Percentiles rank a stretch among this genome's conserved stretches.
phyloP scores from a whole-genome alignment of 2,329 filamentous ascomycete species.

The Sporothrix phasma region DNA sequence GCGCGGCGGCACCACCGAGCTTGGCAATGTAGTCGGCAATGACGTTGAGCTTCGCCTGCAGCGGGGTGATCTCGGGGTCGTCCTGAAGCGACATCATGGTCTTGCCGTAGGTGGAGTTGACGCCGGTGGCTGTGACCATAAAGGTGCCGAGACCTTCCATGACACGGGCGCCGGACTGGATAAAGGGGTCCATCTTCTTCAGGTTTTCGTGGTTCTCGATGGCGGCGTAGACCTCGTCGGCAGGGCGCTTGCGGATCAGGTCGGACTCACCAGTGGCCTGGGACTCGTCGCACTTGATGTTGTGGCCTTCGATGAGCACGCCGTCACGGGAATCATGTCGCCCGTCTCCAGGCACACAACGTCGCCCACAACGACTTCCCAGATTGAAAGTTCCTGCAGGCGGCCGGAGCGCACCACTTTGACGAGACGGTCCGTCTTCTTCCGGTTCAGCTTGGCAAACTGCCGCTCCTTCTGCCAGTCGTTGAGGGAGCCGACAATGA shows the following conservation, averaged over 20 bases:
- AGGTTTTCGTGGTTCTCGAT: slow-evolving; percentile 56
- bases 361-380: slow-evolving; percentile 59
- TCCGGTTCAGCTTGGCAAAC: slow-evolving; percentile 68
- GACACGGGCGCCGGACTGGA: slow-evolving; percentile 73
- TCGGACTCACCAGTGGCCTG: slow-evolving; percentile 74
- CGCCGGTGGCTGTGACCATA: slow-evolving; percentile 61
- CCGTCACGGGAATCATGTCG: slow-evolving; percentile 65
- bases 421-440: slow-evolving; percentile 65
- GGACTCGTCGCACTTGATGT: slow-evolving; percentile 68
- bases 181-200: slow-evolving; percentile 70
- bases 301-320: slow-evolving; percentile 61
- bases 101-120: slow-evolving; percentile 65
- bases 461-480: slow-evolving; percentile 75
- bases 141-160: slow-evolving; percentile 70
- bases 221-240: slow-evolving; percentile 58
- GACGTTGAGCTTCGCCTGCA: slow-evolving; percentile 65
- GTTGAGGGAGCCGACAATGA: slow-evolving; percentile 65
- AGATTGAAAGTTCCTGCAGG: slow-evolving; percentile 58
- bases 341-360: slow-evolving; percentile 64
- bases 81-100: slow-evolving; percentile 66
- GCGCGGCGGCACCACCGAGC: slow-evolving; percentile 64
- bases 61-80: slow-evolving; percentile 63
- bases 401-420: slow-evolving; percentile 63
- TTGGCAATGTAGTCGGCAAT: slow-evolving; percentile 72
- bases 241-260: slow-evolving; percentile 57